phyloP scores from a whole-genome alignment of 1,139 yeast species.

The Candida neerlandica region DNA sequence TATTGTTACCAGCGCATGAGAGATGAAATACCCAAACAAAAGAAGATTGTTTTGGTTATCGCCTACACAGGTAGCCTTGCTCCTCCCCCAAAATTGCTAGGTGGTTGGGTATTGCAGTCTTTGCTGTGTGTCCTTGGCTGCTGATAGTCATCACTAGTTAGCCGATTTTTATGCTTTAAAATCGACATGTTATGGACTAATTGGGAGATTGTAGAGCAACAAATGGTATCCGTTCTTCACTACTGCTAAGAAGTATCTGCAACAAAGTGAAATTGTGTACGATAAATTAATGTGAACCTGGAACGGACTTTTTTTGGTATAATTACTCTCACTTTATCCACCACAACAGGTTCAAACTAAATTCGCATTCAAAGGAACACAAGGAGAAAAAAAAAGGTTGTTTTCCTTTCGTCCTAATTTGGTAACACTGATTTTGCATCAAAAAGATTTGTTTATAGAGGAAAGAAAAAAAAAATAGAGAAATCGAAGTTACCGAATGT shows the following conservation, averaged over 20 bases:
- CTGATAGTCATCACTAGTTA: too few relatives aligned
- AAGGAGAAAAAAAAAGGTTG: not conserved
- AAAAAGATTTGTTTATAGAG: constrained; percentile 8
- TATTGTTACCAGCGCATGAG: not conserved
- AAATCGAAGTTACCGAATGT: not conserved
- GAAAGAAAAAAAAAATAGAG: not conserved
- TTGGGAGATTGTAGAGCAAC: too few relatives aligned
- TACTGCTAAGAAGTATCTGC: too few relatives aligned
- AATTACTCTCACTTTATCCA: not conserved
- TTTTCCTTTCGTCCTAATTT: constrained; percentile 7
- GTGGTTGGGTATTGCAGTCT: too few relatives aligned
- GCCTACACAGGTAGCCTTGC: not conserved
- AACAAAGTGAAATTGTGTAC: too few relatives aligned
- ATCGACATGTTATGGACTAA: too few relatives aligned
- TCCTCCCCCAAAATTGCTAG: too few relatives aligned
- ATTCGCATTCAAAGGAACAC: not conserved
- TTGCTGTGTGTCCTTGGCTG: too few relatives aligned
- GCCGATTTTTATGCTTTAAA: too few relatives aligned
- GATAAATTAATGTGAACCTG: not conserved
- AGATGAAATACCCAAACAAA: not conserved
- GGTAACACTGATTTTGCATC: constrained; percentile 7
- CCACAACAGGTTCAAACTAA: not conserved
- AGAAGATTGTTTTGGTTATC: constrained; percentile 1
- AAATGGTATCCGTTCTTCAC: too few relatives aligned
- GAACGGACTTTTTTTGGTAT: not conserved